These are phyloP conservation scores for Dendryphion nanum DNA, from an alignment of 2,329 filamentous ascomycete species.

Conservation along the genomic window DNA sequence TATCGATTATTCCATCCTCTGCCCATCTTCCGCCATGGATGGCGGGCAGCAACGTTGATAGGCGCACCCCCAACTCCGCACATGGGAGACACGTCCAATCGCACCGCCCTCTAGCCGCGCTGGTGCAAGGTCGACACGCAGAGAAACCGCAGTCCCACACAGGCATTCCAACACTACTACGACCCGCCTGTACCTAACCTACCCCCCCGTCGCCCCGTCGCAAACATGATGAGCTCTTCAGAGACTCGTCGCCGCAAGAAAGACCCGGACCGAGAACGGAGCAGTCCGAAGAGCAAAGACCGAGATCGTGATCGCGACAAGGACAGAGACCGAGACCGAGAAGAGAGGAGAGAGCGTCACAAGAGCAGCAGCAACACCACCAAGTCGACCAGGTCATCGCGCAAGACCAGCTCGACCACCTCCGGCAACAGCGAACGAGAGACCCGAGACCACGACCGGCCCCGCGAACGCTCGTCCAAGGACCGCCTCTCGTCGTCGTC, in stretches of 20 bases:
- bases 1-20: constrained; percentile 3
- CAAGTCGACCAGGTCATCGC: constrained; percentile 12
- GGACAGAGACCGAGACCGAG: neutral
- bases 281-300: constrained; percentile 18
- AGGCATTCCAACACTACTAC: constrained; percentile 9
- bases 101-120: constrained; percentile 27
- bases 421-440: constrained; percentile 16
- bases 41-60: constrained; percentile 28
- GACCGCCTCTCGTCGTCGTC: constrained; percentile 30
- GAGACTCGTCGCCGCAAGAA: constrained; percentile 40
- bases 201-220: too few relatives aligned
- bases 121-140: constrained; percentile 16
- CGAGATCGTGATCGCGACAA: constrained; percentile 17
- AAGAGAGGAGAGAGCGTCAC: constrained; percentile 14
- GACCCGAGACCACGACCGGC: constrained; percentile 12
- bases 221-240: constrained; percentile 9
- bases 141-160: too few relatives aligned
- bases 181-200: too few relatives aligned
- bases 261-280: constrained; percentile 30
- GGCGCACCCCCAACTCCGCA: constrained; percentile 25
- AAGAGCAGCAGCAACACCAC: constrained; percentile 24
- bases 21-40: constrained; percentile 17
- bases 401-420: constrained; percentile 30
- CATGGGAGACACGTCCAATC: constrained; percentile 26
- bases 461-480: constrained; percentile 20